Evolutionary conservation across 2,329 filamentous ascomycete species (phyloP).

Genomic region (Sporothrix dimorphospora): DNA sequence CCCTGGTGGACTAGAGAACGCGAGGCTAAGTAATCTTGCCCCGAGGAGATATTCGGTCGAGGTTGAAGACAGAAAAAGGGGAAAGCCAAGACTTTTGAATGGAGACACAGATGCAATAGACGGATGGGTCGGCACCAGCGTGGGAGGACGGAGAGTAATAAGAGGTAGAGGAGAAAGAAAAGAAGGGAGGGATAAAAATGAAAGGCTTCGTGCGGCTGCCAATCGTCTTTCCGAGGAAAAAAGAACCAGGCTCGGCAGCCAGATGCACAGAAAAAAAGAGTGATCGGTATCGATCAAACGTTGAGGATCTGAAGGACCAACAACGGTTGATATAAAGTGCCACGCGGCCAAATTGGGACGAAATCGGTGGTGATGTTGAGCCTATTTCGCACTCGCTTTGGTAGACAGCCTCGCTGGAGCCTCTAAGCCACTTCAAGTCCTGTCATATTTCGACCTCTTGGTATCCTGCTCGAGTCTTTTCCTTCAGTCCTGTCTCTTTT

Average conservation of each 20-base stretch:
- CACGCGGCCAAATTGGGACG: background rate
- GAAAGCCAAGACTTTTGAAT: constrained; percentile 25
- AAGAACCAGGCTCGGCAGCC: constrained; percentile 10
- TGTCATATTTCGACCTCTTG: background rate
- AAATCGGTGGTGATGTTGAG: background rate
- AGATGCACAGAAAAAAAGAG: background rate
- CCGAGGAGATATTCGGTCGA: background rate
- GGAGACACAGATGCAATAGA: background rate
- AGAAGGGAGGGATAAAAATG: background rate
- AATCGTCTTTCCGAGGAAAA: background rate
- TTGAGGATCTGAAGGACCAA: background rate
- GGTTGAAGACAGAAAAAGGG: background rate
- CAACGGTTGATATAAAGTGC: background rate
- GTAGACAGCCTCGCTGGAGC: background rate
- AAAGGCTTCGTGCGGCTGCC: background rate
- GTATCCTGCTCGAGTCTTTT: background rate
- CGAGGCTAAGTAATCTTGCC: background rate
- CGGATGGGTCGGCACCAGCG: constrained; percentile 1
- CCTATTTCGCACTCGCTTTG: background rate
- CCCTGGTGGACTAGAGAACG: background rate
- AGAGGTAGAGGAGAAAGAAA: background rate
- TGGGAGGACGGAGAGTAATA: background rate
- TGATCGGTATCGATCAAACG: constrained; percentile 24
- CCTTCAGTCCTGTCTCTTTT: background rate
- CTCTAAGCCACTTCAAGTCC: too few relatives aligned